Conservation (phyloP, 116 monocot species). For the Trichopus zeylanicus region DNA sequence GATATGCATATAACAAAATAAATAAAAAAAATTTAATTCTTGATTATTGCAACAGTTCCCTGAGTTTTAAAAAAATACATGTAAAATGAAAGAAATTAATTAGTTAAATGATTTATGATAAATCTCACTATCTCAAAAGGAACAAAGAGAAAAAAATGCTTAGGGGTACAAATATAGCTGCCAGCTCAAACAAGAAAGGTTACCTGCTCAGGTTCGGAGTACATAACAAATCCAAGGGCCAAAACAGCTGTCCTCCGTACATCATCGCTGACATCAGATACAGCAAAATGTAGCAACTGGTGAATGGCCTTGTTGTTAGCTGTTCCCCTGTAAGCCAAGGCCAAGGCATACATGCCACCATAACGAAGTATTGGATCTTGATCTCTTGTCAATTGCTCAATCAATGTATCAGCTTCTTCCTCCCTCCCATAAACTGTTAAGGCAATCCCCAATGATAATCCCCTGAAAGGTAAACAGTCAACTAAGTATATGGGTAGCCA, state of each 20-base stretch:
- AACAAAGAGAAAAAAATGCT: not conserved
- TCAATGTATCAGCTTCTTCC: constrained; percentile 93
- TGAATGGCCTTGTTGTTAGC: constrained; percentile 99
- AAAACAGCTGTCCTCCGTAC: constrained; percentile 97
- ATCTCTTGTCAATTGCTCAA: constrained; percentile 96
- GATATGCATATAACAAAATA: too few relatives aligned
- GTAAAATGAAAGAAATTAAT: too few relatives aligned
- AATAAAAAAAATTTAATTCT: too few relatives aligned
- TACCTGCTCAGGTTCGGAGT: constrained; percentile 97
- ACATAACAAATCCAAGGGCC: constrained; percentile 93
- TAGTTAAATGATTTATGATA: too few relatives aligned
- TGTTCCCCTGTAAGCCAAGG: constrained; percentile 90
- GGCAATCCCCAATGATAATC: constrained; percentile 87
- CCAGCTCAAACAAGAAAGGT: not conserved
- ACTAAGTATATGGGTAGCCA: not conserved
- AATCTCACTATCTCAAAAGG: too few relatives aligned
- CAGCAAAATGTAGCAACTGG: constrained; percentile 97
- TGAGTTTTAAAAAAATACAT: too few relatives aligned
- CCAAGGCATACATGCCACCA: constrained; percentile 98
- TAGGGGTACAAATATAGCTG: not conserved
- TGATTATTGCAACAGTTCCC: too few relatives aligned
- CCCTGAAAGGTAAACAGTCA: constrained; percentile 34
- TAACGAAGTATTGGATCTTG: constrained; percentile 99
- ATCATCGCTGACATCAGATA: constrained; percentile 99
- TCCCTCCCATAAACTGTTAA: constrained; percentile 97